phyloP scores from a whole-genome alignment of 305 asterid species.

The Fraxinus albicans region DNA sequence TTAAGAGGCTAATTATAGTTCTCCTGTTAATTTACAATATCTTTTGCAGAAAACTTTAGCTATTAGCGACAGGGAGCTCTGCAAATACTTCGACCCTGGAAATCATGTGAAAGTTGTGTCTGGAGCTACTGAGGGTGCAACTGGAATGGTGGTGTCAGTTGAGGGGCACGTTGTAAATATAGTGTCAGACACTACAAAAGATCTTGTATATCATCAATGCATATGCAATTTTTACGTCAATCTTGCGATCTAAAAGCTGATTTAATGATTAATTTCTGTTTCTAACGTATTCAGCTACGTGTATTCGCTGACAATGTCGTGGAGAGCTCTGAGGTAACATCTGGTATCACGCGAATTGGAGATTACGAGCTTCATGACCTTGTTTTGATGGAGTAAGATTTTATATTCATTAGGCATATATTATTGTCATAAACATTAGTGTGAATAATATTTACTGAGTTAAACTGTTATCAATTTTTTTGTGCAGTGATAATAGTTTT shows the following conservation, averaged over 20 bases:
- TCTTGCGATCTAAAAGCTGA: slow-evolving; percentile 13
- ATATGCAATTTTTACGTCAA: background rate
- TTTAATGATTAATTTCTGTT: slow-evolving; percentile 11
- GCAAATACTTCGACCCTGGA: slow-evolving; percentile 96
- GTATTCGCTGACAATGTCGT: slow-evolving; percentile 92
- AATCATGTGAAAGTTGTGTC: slow-evolving; percentile 90
- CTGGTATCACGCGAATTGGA: slow-evolving; percentile 84
- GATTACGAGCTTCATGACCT: slow-evolving; percentile 98
- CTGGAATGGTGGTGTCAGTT: slow-evolving; percentile 97
- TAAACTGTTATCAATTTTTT: background rate
- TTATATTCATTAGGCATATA: background rate
- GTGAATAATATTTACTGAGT: background rate
- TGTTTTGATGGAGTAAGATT: slow-evolving; percentile 78
- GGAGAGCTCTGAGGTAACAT: slow-evolving; percentile 95
- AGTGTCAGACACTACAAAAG: slow-evolving; percentile 96
- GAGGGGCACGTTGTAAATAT: slow-evolving; percentile 92
- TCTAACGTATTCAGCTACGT: slow-evolving; percentile 54
- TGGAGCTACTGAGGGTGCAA: slow-evolving; percentile 93
- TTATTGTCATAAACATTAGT: background rate
- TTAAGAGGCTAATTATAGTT: slow-evolving; percentile 8
- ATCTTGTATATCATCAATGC: slow-evolving; percentile 53
- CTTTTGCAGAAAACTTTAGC: slow-evolving; percentile 68
- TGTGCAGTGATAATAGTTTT: slow-evolving; percentile 85
- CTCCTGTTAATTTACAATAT: slow-evolving; percentile 15
- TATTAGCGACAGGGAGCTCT: slow-evolving; percentile 72